These are phyloP conservation scores for Ensete glaucum DNA, from an alignment of 176 grass and related monocot species.

Conservation along the genomic window DNA sequence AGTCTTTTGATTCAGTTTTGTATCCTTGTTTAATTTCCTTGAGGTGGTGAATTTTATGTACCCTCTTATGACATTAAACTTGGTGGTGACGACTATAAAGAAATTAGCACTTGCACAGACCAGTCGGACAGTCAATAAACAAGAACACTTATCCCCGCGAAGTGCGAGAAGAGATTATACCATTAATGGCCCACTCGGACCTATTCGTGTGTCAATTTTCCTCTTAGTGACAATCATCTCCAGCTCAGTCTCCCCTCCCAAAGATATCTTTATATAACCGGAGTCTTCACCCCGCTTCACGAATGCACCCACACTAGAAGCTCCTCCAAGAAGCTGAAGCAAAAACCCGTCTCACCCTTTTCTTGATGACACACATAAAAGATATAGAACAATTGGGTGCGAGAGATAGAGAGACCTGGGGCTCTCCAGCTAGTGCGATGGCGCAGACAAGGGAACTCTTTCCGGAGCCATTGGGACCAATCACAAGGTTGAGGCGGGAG, in stretches of 20 bases:
- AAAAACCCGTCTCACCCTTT: constrained; percentile 1
- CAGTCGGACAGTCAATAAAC: neutral
- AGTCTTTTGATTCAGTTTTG: too few relatives aligned
- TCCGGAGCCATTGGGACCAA: constrained; percentile 78
- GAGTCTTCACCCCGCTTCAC: constrained; percentile 76
- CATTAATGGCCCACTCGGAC: constrained; percentile 79
- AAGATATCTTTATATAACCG: constrained; percentile 70
- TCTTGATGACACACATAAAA: neutral
- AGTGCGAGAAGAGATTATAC: constrained; percentile 23
- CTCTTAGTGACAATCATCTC: constrained; percentile 50
- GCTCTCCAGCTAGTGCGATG: constrained; percentile 70
- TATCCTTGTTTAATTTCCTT: too few relatives aligned
- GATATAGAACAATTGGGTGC: neutral
- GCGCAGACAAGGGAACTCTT: constrained; percentile 91
- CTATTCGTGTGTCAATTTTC: constrained; percentile 75
- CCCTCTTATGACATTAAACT: too few relatives aligned
- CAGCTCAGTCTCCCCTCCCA: constrained; percentile 40
- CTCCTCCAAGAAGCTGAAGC: constrained; percentile 78
- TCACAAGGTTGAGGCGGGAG: constrained; percentile 79
- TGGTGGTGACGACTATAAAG: neutral
- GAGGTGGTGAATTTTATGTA: too few relatives aligned
- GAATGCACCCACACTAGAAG: constrained; percentile 58
- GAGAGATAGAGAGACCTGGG: constrained; percentile 28
- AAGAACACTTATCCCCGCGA: neutral
- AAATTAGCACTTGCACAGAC: neutral